Conservation (phyloP, 1,139 yeast genomes). For the Protomyces gravidus region DNA sequence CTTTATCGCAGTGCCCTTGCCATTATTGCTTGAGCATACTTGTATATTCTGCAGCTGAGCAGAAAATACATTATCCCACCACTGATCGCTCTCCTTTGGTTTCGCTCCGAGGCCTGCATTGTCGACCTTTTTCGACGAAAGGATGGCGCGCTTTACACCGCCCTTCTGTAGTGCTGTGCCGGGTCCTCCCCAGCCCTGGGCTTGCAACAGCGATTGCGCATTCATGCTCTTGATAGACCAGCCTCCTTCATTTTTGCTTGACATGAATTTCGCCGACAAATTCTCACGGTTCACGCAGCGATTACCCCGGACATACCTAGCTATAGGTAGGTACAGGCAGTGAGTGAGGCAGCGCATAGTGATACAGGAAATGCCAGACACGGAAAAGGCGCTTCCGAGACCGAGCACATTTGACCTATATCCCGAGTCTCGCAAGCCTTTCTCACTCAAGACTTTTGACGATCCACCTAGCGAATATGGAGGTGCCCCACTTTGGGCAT, state of each 20-base stretch:
- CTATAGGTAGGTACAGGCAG: too few species aligned
- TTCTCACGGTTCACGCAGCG: too few species aligned
- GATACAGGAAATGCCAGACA: too few species aligned
- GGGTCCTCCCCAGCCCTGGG: conserved; percentile 30
- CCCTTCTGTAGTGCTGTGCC: conserved; percentile 29
- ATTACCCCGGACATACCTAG: too few species aligned
- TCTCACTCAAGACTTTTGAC: not conserved
- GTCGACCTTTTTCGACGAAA: conserved; percentile 29
- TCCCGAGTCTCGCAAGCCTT: conserved; percentile 5
- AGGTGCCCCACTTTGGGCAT: conserved; percentile 23
- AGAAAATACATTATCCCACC: conserved; percentile 26
- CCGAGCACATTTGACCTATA: conserved; percentile 10
- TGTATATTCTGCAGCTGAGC: conserved; percentile 21
- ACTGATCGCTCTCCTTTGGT: conserved; percentile 22
- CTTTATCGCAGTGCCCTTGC: conserved; percentile 2
- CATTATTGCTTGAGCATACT: not conserved
- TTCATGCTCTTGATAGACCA: too few species aligned
- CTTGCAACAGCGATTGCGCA: conserved; percentile 24
- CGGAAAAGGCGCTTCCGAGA: conserved; percentile 14
- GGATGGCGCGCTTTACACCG: conserved; percentile 27
- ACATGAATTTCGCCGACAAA: too few species aligned
- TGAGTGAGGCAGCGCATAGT: too few species aligned
- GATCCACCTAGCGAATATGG: conserved; percentile 20
- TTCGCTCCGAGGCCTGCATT: conserved; percentile 26
- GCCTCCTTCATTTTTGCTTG: too few species aligned